Evolutionary conservation across 192 early-diverging fungal genomes (phyloP).

Genomic region (Pilobolus umbonatus): DNA sequence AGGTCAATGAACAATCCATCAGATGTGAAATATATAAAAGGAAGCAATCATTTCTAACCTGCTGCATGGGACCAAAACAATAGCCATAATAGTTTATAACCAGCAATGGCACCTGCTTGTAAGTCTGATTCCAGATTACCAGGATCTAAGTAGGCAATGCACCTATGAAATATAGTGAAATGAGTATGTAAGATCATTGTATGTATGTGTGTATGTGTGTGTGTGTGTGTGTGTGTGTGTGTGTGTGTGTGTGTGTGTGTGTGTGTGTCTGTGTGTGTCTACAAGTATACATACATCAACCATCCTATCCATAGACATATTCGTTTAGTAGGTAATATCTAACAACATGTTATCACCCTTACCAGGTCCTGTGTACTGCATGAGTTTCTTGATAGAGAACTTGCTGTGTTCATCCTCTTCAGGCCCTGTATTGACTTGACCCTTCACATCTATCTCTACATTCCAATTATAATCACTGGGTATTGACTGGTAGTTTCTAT

Average conservation of each 20-base stretch:
- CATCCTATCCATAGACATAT: slow-evolving; percentile 18
- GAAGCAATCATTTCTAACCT: slow-evolving; percentile 20
- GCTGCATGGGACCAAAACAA: slow-evolving; percentile 59
- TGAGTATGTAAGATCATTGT: background rate
- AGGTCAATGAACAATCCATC: background rate
- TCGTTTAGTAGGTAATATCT: background rate
- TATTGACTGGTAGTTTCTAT: background rate
- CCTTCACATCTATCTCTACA: slow-evolving; percentile 25
- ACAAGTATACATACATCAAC: slow-evolving; percentile 23
- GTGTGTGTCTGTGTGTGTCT: too few species aligned
- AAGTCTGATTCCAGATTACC: slow-evolving; percentile 68
- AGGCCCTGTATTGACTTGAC: slow-evolving; percentile 22
- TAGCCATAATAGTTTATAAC: slow-evolving; percentile 63
- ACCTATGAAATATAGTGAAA: slow-evolving; percentile 17
- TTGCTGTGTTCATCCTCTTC: background rate
- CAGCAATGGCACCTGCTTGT: slow-evolving; percentile 64
- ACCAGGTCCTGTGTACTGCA: slow-evolving; percentile 64
- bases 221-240: background rate
- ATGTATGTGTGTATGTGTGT: background rate
- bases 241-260: too few species aligned
- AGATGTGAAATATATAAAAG: background rate
- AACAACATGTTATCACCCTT: slow-evolving; percentile 1
- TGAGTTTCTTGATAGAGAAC: slow-evolving; percentile 59
- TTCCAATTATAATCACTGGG: slow-evolving; percentile 12
- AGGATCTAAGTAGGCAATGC: slow-evolving; percentile 67